These are phyloP conservation scores for Colletotrichum caudatum DNA, from an alignment of 2,329 filamentous ascomycete genomes.

Conservation along the genomic window DNA sequence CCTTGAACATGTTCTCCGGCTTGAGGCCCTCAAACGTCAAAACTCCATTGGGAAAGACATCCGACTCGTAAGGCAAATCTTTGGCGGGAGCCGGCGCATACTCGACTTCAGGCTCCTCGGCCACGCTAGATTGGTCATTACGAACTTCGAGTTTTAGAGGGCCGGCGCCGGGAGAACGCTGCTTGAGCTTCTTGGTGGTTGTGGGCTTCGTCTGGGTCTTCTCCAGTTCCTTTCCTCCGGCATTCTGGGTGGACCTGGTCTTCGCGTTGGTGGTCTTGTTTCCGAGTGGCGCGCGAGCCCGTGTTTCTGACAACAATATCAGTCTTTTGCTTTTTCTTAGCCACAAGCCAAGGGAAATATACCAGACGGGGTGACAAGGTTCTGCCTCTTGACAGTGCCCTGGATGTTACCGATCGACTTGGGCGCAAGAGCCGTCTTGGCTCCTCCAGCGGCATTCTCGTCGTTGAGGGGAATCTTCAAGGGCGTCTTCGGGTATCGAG, in stretches of 20 bases:
- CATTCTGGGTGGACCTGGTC: constrained; percentile 74
- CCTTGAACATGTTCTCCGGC: constrained; percentile 69
- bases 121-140: constrained; percentile 60
- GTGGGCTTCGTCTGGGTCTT: constrained; percentile 71
- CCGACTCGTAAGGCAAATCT: constrained; percentile 76
- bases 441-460: constrained; percentile 78
- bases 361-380: constrained; percentile 43
- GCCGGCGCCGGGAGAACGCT: constrained; percentile 64
- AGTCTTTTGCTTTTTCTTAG: constrained; percentile 30
- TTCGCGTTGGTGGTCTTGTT: constrained; percentile 98
- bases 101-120: constrained; percentile 81
- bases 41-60: constrained; percentile 71
- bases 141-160: constrained; percentile 73
- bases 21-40: constrained; percentile 70
- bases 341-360: constrained; percentile 25
- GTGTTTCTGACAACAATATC: constrained; percentile 62
- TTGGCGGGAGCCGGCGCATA: constrained; percentile 84
- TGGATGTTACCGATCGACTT: constrained; percentile 57
- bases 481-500: constrained; percentile 83
- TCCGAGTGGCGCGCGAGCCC: constrained; percentile 83
- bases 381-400: constrained; percentile 36
- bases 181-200: constrained; percentile 70
- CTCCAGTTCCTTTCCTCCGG: constrained; percentile 73
- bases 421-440: constrained; percentile 69
- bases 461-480: constrained; percentile 83